Evolutionary conservation across 2,329 filamentous ascomycete species (phyloP), one percentile per base, ranked within the genome.

Genomic region (Phialophora macrospora): DNA sequence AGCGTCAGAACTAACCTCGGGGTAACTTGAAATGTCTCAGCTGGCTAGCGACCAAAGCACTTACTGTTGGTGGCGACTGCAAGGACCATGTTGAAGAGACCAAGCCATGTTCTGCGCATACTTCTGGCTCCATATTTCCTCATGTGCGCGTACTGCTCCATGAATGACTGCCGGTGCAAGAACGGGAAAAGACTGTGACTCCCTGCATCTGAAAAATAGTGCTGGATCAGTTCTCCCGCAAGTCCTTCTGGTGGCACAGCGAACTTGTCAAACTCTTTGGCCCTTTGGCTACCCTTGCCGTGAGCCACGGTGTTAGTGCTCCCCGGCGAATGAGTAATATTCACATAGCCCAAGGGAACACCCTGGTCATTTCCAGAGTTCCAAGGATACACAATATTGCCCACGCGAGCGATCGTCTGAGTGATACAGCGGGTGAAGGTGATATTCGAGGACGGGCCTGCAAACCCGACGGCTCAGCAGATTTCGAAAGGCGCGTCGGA

Each of bases 71-170:
- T 71, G 1, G 68, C 64, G 68, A 74, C 74, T 7, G 74, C 74
- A 1, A 75, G 54, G 0, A 75, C 56, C 61, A 75, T 73, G 22
- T 74, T 74, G 9, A 75, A 60, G 4, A 74, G 22, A 1, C 72
- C 74, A 14, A 75, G 71, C 74, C 74, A 75, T 0, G 70, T 74
- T n/a, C 68, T 68, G 1, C 74, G 65, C 2, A 72, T 68, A 8
- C 61, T 69, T 8, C 51, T 65, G 11, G 68, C 67, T 12, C 68
- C 71, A 4, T 73, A 63, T 8, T 41, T 51, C 4, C 60, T 38
- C 65, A 72, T 68, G 44, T 71, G 60, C 14, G 41, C 58, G 49
- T 73, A 75, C 2, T 70, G 72, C 7, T 73, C 68, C 1, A 72
- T 38, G 24, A 75, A 75, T 0, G 65, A 34, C 0, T 63, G 63